Evolutionary conservation across 225 moss, liverwort and hornwort genomes (phyloP).

Genomic region (Climacium dendroides): DNA sequence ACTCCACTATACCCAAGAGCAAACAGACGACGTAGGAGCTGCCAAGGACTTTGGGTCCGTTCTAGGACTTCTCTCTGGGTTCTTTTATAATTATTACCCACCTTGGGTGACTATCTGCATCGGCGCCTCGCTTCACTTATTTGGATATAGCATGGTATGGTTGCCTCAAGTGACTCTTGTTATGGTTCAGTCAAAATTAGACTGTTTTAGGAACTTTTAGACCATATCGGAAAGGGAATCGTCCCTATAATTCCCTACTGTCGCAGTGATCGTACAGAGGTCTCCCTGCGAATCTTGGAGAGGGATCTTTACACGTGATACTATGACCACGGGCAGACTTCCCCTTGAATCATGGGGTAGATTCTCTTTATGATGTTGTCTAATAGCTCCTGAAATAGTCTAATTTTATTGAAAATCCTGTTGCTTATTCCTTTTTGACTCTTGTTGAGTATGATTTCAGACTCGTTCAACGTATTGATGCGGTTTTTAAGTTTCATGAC

Average conservation of each 20-base stretch:
- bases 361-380: neutral
- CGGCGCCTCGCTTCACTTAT: constrained; percentile 39
- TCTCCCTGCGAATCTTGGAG: neutral
- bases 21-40: constrained; percentile 50
- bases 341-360: neutral
- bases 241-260: neutral
- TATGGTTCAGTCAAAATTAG: neutral
- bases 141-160: constrained; percentile 53
- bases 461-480: neutral
- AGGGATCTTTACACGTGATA: neutral
- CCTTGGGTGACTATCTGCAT: constrained; percentile 55
- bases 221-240: neutral
- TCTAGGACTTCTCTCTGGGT: constrained; percentile 42
- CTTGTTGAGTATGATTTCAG: neutral
- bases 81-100: constrained; percentile 45
- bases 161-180: neutral
- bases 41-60: constrained; percentile 53
- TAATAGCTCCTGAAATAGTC: neutral
- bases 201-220: neutral
- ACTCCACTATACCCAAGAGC: constrained; percentile 51
- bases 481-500: neutral
- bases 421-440: neutral
- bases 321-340: neutral
- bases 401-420: neutral
- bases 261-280: neutral